Conservation (phyloP, 2,329 filamentous ascomycete species). For the Ambrosiella cleistominuta region DNA sequence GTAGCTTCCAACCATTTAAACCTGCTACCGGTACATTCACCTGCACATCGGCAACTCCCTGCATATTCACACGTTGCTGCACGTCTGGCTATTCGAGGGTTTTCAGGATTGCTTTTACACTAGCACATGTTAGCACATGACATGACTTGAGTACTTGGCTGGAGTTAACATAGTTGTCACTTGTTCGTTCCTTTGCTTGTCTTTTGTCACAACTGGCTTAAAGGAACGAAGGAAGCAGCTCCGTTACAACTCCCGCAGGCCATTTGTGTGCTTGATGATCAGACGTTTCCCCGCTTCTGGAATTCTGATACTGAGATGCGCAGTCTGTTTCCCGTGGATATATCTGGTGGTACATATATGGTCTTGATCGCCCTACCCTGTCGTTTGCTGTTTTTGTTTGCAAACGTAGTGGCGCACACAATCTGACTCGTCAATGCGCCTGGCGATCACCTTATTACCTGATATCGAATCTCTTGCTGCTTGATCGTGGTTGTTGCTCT, state of each 20-base stretch:
- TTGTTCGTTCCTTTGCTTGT: not conserved
- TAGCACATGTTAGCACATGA: not conserved
- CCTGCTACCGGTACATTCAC: not conserved
- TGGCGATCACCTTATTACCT: not conserved
- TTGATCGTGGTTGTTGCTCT: not conserved
- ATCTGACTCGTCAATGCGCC: not conserved
- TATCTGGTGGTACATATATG: not conserved
- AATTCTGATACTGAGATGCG: not conserved
- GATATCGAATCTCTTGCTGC: too few species aligned
- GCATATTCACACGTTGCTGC: not conserved
- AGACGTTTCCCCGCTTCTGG: not conserved
- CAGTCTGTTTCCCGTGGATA: not conserved
- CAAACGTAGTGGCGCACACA: not conserved
- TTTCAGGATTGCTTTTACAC: not conserved
- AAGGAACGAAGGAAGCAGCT: not conserved
- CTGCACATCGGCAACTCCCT: not conserved
- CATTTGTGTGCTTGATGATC: not conserved
- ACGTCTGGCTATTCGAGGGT: not conserved
- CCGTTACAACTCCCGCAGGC: not conserved
- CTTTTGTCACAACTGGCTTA: not conserved
- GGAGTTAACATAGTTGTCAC: not conserved
- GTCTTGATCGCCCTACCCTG: not conserved
- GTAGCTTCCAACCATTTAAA: not conserved
- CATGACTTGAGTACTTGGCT: not conserved
- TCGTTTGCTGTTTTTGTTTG: not conserved